These are phyloP conservation scores for Lepidopterella palustris DNA, from an alignment of 495 filamentous ascomycete species.

Conservation along the genomic window DNA sequence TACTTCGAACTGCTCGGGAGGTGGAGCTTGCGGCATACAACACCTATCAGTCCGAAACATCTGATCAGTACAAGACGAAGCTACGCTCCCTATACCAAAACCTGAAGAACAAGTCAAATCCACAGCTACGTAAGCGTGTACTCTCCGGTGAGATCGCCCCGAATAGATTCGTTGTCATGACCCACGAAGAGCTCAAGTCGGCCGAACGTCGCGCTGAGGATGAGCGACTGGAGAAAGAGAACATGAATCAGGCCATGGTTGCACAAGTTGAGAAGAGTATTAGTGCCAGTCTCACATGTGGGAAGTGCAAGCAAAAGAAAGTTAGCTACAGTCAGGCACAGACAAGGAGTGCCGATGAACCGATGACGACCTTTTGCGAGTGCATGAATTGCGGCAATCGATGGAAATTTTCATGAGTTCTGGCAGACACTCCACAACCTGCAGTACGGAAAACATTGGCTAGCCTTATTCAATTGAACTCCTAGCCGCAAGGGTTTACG, in stretches of 20 bases:
- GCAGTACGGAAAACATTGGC: neutral
- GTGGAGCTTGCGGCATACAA: constrained; percentile 67
- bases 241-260: constrained; percentile 92
- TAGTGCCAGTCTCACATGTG: constrained; percentile 76
- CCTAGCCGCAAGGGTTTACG: no score
- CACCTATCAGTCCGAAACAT: constrained; percentile 56
- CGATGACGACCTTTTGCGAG: constrained; percentile 79
- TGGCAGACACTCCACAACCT: neutral
- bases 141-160: constrained; percentile 64
- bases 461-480: neutral
- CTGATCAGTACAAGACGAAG: constrained; percentile 69
- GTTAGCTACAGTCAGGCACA: constrained; percentile 95
- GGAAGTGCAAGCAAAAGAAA: constrained; percentile 84
- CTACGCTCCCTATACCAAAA: constrained; percentile 88
- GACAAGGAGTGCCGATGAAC: constrained; percentile 89
- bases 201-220: constrained; percentile 62
- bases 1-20: constrained; percentile 61
- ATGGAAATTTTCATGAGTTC: constrained; percentile 55
- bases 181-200: constrained; percentile 70
- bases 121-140: constrained; percentile 64
- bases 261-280: constrained; percentile 83
- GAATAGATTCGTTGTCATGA: constrained; percentile 67
- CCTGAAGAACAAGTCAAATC: constrained; percentile 85
- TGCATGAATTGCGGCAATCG: constrained; percentile 68
- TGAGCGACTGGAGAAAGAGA: constrained; percentile 68